A percentile compares a stretch with the other conserved stretches of the same genome.
Evolutionary conservation across 495 filamentous ascomycete genomes (phyloP).

Genomic region (Talaromyces liani): DNA sequence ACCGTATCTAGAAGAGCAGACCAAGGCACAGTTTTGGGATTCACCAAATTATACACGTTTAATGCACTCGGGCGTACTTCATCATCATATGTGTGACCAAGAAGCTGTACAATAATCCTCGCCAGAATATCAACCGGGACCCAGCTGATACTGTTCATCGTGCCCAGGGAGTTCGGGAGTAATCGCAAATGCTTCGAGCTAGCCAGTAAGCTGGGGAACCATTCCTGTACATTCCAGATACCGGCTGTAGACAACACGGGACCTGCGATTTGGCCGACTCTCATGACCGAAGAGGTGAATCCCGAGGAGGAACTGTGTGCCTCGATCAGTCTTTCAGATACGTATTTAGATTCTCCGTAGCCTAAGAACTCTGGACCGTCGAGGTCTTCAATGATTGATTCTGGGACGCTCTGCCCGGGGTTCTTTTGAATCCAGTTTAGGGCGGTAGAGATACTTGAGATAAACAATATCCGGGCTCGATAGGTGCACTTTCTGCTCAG

Average conservation of each 20-base stretch:
- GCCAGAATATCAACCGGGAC: slow-evolving; percentile 40
- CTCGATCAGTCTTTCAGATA: slow-evolving; percentile 5
- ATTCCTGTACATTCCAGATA: slow-evolving; percentile 47
- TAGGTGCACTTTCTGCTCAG: slow-evolving; percentile 35
- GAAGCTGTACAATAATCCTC: slow-evolving; percentile 24
- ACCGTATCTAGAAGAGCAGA: slow-evolving; percentile 2
- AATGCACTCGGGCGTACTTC: neutral
- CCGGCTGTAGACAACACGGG: slow-evolving; percentile 26
- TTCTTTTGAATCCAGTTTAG: neutral
- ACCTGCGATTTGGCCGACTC: slow-evolving; percentile 50
- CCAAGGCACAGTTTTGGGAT: neutral
- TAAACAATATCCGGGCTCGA: slow-evolving; percentile 41
- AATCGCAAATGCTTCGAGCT: slow-evolving; percentile 19
- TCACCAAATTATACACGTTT: slow-evolving; percentile 6
- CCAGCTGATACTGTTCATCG: slow-evolving; percentile 10
- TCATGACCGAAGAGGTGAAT: slow-evolving; percentile 35
- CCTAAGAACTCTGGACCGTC: slow-evolving; percentile 3
- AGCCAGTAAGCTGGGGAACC: slow-evolving; percentile 37
- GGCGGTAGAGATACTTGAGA: slow-evolving; percentile 41
- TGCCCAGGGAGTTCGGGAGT: neutral
- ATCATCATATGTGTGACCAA: neutral
- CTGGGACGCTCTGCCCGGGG: neutral
- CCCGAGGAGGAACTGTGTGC: slow-evolving; percentile 7
- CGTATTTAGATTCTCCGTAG: slow-evolving; percentile 8
- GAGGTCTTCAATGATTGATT: slow-evolving; percentile 6